Evolutionary conservation across 2,329 filamentous ascomycete genomes (phyloP), one percentile per base, ranked within the genome.

Genomic region (Phoma sp.): DNA sequence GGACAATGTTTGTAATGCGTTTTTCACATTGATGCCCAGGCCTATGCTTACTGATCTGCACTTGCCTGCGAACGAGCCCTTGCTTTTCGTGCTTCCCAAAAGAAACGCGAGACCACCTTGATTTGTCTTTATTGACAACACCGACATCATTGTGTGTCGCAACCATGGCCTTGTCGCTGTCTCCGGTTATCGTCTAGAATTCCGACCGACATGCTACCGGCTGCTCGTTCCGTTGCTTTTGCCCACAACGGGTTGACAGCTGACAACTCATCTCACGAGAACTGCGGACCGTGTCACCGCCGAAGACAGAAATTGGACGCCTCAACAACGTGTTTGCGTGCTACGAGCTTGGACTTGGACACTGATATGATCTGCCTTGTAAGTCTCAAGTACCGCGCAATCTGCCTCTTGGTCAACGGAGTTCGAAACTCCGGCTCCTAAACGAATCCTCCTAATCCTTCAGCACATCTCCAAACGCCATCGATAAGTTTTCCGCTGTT

Each of bases 1-100:
- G 47, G 11, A 29, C 9, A n/a, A 9, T 46, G 29, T 36, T 50
- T 43, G 47, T 14, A 14, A 13, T 11, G 22, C 7, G 37, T 7
- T 40, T 40, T 40, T 7, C 11, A 23, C 14, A 33, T n/a, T 30
- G 14, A 14, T 32, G 14, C 40, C 40, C 18, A 44, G 40, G 25
- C 18, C 25, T 4, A 24, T 5, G 8, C 10, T 8, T n/a, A 13
- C 11, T 3, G 30, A 43, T 37, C 18, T 43, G 32, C 45, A 39
- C 44, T 53, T 48, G 23, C 11, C 18, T 44, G 33, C 10, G 43
- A 44, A 7, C 27, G 45, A 45, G 35, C 29, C 29, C 22, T 41
- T 39, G 11, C 35, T 22, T 22, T 46, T 29, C 4, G 27, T 29
- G 27, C 27, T 29, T 29, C 9, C 27, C 27, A 29, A 29, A 29